Conservation (phyloP, 2,329 filamentous ascomycete species). For the Aspergillus amoenus region DNA sequence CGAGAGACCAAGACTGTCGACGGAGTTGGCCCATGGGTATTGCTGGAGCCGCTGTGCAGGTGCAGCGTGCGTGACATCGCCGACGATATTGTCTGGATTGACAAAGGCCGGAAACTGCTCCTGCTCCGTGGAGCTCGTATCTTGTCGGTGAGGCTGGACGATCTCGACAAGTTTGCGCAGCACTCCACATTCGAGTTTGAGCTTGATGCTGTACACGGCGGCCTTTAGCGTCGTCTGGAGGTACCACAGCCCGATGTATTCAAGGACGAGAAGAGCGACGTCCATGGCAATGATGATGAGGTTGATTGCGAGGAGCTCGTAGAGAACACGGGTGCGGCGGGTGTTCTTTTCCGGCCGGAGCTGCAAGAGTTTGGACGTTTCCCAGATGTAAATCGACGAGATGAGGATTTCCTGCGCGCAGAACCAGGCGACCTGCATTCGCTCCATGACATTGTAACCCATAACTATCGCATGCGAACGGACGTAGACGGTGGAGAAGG, state of each 20-base stretch:
- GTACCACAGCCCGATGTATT: slow-evolving; percentile 44
- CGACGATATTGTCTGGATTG: slow-evolving; percentile 38
- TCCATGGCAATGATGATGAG: slow-evolving; percentile 49
- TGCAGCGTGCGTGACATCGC: slow-evolving; percentile 39
- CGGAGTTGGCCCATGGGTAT: slow-evolving; percentile 26
- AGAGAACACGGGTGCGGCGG: slow-evolving; percentile 44
- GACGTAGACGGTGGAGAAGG: slow-evolving; percentile 43
- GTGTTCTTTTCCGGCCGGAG: slow-evolving; percentile 34
- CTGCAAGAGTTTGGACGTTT: slow-evolving; percentile 48
- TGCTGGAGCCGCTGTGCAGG: slow-evolving; percentile 17
- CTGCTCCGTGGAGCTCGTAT: slow-evolving; percentile 30
- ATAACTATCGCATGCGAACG: slow-evolving; percentile 22
- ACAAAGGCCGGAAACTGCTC: slow-evolving; percentile 44
- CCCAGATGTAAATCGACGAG: slow-evolving; percentile 53
- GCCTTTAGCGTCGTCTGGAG: slow-evolving; percentile 48
- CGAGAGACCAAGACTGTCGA: slow-evolving; percentile 29
- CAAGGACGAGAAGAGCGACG: slow-evolving; percentile 43
- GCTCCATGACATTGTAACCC: slow-evolving; percentile 47
- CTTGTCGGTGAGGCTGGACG: slow-evolving; percentile 33
- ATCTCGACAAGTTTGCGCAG: slow-evolving; percentile 44
- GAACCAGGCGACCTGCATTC: slow-evolving; percentile 44
- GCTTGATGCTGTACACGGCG: slow-evolving; percentile 50
- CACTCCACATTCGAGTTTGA: slow-evolving; percentile 52
- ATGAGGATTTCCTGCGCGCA: slow-evolving; percentile 47
- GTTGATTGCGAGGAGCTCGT: slow-evolving; percentile 51